A percentile compares a stretch with the other conserved stretches of the same genome.
Evolutionary conservation across 2,329 filamentous ascomycete species (phyloP).

Genomic region (Westerdykella ornata): DNA sequence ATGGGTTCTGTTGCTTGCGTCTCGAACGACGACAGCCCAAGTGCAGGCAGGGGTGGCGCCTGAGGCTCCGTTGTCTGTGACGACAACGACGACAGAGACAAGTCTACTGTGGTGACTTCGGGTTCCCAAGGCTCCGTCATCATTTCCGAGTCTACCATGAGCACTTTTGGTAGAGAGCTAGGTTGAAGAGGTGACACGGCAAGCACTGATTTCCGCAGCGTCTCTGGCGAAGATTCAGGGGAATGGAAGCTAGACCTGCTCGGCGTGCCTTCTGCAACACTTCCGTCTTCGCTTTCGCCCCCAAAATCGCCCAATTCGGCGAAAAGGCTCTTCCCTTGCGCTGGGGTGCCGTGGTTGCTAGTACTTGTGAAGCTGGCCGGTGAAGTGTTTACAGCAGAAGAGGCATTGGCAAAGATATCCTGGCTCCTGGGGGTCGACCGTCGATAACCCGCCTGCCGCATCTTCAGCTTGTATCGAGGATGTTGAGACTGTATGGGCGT

Average conservation of each 20-base stretch:
- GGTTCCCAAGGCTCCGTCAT: conserved; percentile 56
- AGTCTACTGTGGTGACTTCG: conserved; percentile 8
- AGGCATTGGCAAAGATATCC: conserved; percentile 54
- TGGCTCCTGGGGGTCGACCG: conserved; percentile 51
- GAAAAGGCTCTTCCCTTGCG: conserved; percentile 71
- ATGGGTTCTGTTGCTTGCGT: conserved; percentile 17
- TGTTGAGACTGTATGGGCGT: conserved; percentile 60
- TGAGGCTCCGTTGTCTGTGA: conserved; percentile 20
- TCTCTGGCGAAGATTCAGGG: conserved; percentile 30
- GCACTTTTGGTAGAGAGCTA: conserved; percentile 17
- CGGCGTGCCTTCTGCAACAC: conserved; percentile 31
- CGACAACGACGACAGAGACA: conserved; percentile 5
- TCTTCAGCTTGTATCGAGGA: conserved; percentile 63
- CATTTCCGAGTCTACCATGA: conserved; percentile 55
- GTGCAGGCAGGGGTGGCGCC: conserved; percentile 10
- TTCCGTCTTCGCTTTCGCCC: conserved; percentile 56
- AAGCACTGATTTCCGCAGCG: conserved; percentile 13
- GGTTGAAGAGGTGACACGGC: conserved; percentile 19
- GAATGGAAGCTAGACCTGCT: conserved; percentile 29
- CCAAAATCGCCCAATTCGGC: conserved; percentile 81
- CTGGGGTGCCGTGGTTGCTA: conserved; percentile 42
- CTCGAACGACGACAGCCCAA: conserved; percentile 14
- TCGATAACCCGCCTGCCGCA: conserved; percentile 56
- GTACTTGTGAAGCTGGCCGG: conserved; percentile 46
- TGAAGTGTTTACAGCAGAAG: conserved; percentile 50